Conservation (phyloP, 768 basidiomycete species). For the Serendipita sp. region DNA sequence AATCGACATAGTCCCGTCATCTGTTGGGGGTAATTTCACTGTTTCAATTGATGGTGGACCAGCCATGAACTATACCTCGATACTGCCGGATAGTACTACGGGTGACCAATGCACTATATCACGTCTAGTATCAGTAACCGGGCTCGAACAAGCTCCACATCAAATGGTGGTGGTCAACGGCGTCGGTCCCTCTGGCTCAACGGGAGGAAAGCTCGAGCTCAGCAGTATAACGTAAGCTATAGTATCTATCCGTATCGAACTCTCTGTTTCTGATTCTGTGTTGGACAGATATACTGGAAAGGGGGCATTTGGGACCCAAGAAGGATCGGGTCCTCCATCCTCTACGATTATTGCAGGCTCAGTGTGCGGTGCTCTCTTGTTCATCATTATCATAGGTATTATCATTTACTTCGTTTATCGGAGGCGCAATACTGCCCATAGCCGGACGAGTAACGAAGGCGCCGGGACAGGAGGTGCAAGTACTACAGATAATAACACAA, state of each 20-base stretch:
- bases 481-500: no score
- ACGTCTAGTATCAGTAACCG: neutral
- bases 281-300: neutral
- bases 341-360: neutral
- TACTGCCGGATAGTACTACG: no score
- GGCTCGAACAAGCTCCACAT: neutral
- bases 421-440: neutral
- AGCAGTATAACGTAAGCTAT: no score
- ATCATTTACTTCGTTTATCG: neutral
- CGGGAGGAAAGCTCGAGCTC: no score
- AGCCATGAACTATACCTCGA: no score
- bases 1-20: neutral
- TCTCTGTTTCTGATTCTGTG: no score
- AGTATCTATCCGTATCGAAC: no score
- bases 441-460: no score
- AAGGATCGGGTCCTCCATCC: neutral
- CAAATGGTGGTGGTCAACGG: neutral
- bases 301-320: neutral
- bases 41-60: neutral
- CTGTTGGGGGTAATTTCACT: neutral
- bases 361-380: neutral
- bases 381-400: neutral
- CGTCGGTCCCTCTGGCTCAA: neutral
- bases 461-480: no score
- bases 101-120: neutral